Evolutionary conservation across 306 rosid species (phyloP).

Genomic region (Herpetospermum pedunculosum): DNA sequence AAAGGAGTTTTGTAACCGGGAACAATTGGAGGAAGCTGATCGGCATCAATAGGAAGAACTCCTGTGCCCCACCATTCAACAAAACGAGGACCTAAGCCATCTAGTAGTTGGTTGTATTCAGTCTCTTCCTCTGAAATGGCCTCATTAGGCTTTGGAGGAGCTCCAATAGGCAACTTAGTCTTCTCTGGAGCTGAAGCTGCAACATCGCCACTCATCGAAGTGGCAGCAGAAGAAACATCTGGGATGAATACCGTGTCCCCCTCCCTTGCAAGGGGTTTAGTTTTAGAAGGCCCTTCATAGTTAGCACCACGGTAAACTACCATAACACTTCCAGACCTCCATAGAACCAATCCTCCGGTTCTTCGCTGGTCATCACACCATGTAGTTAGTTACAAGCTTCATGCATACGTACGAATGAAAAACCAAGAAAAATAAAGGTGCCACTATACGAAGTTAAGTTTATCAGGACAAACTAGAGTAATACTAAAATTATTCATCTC

Average conservation of each 20-base stretch:
- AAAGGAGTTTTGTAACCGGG: conserved; percentile 81
- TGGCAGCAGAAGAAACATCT: conserved; percentile 42
- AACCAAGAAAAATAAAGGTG: not conserved
- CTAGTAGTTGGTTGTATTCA: conserved; percentile 61
- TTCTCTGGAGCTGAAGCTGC: conserved; percentile 25
- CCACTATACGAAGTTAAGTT: not conserved
- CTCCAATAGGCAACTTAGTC: conserved; percentile 21
- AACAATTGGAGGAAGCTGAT: conserved; percentile 62
- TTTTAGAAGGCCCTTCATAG: conserved; percentile 47
- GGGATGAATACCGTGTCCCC: conserved; percentile 50
- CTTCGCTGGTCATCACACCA: conserved; percentile 65
- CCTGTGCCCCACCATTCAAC: conserved; percentile 97
- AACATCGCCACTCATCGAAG: conserved; percentile 15
- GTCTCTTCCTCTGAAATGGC: conserved; percentile 59
- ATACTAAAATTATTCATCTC: not conserved
- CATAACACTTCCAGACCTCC: conserved; percentile 92
- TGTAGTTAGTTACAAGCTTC: conserved; percentile 30
- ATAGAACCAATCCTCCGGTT: conserved; percentile 75
- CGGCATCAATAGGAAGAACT: conserved; percentile 91
- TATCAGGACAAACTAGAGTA: not conserved
- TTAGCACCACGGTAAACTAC: conserved; percentile 75
- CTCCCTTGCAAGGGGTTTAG: conserved; percentile 33
- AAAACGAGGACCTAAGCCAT: conserved; percentile 85
- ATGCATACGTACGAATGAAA: not conserved
- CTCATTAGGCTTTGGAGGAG: conserved; percentile 14